Percentiles rank a stretch among this genome's conserved stretches.
Conservation (phyloP, 2,329 filamentous ascomycete species). For the Aureobasidium zeae region DNA sequence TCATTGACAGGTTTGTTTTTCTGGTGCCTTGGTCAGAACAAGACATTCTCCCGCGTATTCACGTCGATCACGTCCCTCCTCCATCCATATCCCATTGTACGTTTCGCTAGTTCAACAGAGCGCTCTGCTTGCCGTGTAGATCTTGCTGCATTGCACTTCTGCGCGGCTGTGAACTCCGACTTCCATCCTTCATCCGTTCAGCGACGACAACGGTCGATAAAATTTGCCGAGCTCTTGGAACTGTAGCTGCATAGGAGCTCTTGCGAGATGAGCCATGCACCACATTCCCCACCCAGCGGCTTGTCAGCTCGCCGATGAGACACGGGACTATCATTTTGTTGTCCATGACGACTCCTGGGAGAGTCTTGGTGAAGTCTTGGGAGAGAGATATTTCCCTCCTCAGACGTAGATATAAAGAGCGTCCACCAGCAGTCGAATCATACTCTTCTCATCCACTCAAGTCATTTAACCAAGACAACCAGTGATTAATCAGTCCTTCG, state of each 20-base stretch:
- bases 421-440: not conserved
- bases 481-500: conserved; percentile 10
- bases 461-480: not conserved
- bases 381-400: too few species aligned
- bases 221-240: conserved; percentile 10
- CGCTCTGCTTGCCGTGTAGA: conserved; percentile 4
- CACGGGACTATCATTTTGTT: not conserved
- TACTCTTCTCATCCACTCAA: conserved; percentile 13
- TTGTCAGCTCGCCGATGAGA: conserved; percentile 10
- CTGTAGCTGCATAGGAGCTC: conserved; percentile 9
- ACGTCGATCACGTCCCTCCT: conserved; percentile 6
- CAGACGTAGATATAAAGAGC: conserved; percentile 11
- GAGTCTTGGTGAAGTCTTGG: not conserved
- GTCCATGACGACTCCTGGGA: not conserved
- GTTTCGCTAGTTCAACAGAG: conserved; percentile 15
- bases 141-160: conserved; percentile 3
- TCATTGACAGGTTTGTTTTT: too few species aligned
- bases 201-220: conserved; percentile 12
- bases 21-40: too few species aligned
- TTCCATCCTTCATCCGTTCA: not conserved
- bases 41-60: conserved; percentile 4
- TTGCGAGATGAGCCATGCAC: conserved; percentile 8
- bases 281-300: not conserved
- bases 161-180: not conserved
- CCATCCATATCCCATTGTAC: not conserved